Conservation (phyloP, 1,284 basidiomycete genomes). For the Singerocomus inundabilis region DNA sequence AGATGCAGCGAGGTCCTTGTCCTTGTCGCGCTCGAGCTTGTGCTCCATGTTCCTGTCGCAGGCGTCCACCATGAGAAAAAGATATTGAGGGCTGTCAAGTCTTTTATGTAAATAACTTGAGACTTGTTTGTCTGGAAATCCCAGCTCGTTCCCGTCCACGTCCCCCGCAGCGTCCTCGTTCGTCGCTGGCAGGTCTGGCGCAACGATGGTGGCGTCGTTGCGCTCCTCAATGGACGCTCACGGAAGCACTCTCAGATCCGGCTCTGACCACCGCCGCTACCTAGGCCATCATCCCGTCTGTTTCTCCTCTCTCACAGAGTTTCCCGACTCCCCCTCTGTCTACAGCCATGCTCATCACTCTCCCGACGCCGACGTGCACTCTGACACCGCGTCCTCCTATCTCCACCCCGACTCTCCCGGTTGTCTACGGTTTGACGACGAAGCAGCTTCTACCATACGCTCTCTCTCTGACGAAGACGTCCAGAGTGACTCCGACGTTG, state of each 20-base stretch:
- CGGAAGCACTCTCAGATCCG: constrained; percentile 35
- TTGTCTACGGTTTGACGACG: constrained; percentile 60
- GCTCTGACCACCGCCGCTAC: constrained; percentile 49
- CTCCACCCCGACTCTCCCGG: constrained; percentile 48
- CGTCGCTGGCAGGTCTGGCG: neutral
- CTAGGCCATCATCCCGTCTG: constrained; percentile 36
- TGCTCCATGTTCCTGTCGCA: constrained; percentile 2
- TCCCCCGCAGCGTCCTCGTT: neutral
- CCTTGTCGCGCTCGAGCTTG: neutral
- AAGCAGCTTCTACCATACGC: constrained; percentile 44
- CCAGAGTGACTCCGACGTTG: constrained; percentile 30
- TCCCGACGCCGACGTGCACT: constrained; percentile 30
- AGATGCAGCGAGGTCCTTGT: constrained; percentile 48
- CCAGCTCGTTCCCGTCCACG: neutral
- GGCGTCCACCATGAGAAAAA: constrained; percentile 20
- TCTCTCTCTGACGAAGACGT: constrained; percentile 32
- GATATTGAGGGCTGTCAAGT: neutral
- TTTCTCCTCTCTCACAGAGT: constrained; percentile 53
- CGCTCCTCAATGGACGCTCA: constrained; percentile 31
- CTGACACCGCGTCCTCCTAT: constrained; percentile 28
- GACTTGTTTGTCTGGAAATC: constrained; percentile 2
- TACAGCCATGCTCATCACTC: constrained; percentile 55
- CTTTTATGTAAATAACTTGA: constrained; percentile 25
- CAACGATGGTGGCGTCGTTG: constrained; percentile 18
- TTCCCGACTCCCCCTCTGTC: constrained; percentile 65